Base-by-base conservation (phyloP, 2,329 filamentous ascomycete genomes). In the Fusarium clavum region DNA sequence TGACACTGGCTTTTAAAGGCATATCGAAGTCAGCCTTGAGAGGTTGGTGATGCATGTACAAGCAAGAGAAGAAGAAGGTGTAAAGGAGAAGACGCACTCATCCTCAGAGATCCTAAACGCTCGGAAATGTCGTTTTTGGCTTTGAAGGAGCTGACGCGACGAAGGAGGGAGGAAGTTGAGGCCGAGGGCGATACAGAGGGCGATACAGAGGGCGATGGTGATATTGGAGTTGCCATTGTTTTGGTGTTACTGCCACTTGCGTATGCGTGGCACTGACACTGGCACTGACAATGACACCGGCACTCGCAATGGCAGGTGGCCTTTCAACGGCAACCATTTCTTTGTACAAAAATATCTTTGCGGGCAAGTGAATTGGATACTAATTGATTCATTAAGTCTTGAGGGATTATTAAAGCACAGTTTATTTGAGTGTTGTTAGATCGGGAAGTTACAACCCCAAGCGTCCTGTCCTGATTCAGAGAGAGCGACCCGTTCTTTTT, bases 91-190 rank as follows among this genome's bases (percentile, higher is more conserved):
- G 34, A 71, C 54, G 34, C 55, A 71, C 68, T 71, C 68, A 71
- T 71, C 45, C 68, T 69, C 24, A 69, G 40, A 22, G 52, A 54
- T 7, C 54, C 55, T 7, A 65, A 53, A 13, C 68, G 68, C 14
- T 71, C 55, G 20, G 68, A 69, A 16, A 71, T 46, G 20, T 59
- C 52, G 24, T 47, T 55, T 24, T 41, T 66, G 16, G 25, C 24
- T 29, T 61, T 71, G 30, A 66, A 27, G 2, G 68, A 71, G 4
- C 47, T 41, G 27, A 65, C 68, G 25, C 68, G 68, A 16, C 52
- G 64, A 25, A 69, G 68, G 16, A 68, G 68, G 18, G 68, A 71
- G 34, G 68, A 45, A n/a, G 52, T 29, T 29, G 64, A 69, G 29
- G 67, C 25, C 12, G 64, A 67, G 20, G 57, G 57, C 12, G 67